Percentiles rank a stretch among this genome's conserved stretches.
Evolutionary conservation across 768 basidiomycete species (phyloP).

Genomic region (Coprinopsis cinerea): DNA sequence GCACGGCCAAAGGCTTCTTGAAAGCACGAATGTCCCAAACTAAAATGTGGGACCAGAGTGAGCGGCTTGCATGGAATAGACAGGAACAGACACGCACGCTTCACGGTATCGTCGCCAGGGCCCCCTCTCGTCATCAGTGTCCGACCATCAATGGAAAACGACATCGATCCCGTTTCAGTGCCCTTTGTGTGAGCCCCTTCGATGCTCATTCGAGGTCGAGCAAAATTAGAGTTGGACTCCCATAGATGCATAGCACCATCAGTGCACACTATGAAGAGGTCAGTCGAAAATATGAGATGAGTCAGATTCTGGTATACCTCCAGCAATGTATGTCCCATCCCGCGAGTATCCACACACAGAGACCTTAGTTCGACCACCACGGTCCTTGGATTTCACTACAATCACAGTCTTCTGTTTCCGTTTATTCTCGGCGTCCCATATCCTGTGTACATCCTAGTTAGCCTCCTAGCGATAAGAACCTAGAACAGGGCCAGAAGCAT

Average conservation of each 20-base stretch:
- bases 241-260: constrained; percentile 94
- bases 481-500: constrained; percentile 7
- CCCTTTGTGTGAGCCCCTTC: constrained; percentile 86
- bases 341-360: constrained; percentile 81
- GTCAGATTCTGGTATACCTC: constrained; percentile 45
- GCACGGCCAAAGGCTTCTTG: constrained; percentile 80
- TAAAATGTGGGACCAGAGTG: constrained; percentile 28
- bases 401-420: constrained; percentile 95
- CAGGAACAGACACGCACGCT: constrained; percentile 54
- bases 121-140: constrained; percentile 79
- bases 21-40: constrained; percentile 94
- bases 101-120: constrained; percentile 85
- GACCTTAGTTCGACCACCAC: constrained; percentile 91
- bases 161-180: constrained; percentile 80
- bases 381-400: constrained; percentile 93
- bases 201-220: constrained; percentile 78
- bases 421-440: constrained; percentile 92
- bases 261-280: constrained; percentile 38
- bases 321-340: constrained; percentile 87
- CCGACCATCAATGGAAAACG: constrained; percentile 83
- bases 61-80: neutral
- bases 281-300: constrained; percentile 11
- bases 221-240: constrained; percentile 89
- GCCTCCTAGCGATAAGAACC: neutral
- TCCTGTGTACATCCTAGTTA: constrained; percentile 36